These are phyloP conservation scores for Adansonia madagascariensis DNA, from an alignment of 441 rosid genomes.

Conservation along the genomic window DNA sequence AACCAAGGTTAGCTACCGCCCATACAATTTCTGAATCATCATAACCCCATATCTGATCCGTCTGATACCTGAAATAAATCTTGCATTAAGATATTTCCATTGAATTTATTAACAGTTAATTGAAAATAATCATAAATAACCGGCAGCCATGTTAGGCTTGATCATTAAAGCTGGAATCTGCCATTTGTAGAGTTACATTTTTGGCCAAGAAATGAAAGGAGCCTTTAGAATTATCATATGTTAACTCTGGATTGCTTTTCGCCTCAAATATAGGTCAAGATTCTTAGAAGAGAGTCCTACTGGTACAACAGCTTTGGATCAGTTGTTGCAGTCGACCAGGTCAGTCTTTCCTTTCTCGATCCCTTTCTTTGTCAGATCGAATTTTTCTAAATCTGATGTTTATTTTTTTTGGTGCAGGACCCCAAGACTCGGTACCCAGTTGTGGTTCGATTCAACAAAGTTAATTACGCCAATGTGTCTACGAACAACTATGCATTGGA, in stretches of 20 bases:
- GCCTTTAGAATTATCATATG: not conserved
- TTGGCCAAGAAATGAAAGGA: not conserved
- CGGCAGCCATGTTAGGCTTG: not conserved
- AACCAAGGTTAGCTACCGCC: conserved; percentile 53
- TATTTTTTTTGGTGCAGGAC: conserved; percentile 46
- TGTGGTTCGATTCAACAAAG: conserved; percentile 87
- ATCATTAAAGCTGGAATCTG: not conserved
- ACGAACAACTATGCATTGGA: conserved; percentile 95
- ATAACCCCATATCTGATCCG: not conserved
- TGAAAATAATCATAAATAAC: not conserved
- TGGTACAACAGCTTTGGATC: conserved; percentile 70
- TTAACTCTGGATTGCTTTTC: conserved; percentile 1
- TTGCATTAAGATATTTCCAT: not conserved
- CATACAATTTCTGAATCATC: not conserved
- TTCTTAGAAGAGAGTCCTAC: conserved; percentile 71
- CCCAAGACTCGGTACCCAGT: conserved; percentile 82
- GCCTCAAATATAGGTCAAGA: conserved; percentile 63
- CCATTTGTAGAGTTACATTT: not conserved
- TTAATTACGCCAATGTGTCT: conserved; percentile 84
- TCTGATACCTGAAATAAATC: not conserved
- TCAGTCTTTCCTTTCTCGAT: not conserved
- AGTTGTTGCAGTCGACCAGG: conserved; percentile 89
- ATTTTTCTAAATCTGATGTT: not conserved
- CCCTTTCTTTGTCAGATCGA: not conserved
- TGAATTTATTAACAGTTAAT: too few relatives aligned